A percentile compares a stretch with the other conserved stretches of the same genome.
phyloP scores from a whole-genome alignment of 1,284 basidiomycete genomes.

The Cutaneotrichosporon sp. region DNA sequence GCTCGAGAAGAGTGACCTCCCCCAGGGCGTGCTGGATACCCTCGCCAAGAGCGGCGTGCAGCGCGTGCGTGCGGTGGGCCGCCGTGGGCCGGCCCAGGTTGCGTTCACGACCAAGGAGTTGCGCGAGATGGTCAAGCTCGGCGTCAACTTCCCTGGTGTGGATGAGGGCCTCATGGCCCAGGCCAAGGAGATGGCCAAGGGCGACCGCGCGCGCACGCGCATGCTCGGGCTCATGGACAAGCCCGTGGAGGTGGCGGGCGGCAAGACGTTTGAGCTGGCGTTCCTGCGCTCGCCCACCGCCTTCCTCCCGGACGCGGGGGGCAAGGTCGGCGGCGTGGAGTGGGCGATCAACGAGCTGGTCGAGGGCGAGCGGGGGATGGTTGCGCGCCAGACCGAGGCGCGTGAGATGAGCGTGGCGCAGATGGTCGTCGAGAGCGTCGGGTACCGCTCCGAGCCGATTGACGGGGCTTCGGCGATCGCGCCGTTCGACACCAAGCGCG shows the following conservation, averaged over 20 bases:
- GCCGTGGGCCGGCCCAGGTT: slow-evolving; percentile 85
- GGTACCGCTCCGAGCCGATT: slow-evolving; percentile 74
- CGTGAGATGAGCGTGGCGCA: slow-evolving; percentile 64
- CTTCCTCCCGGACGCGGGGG: slow-evolving; percentile 49
- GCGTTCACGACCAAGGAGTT: slow-evolving; percentile 95
- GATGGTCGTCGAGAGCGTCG: slow-evolving; percentile 83
- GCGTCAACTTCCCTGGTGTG: slow-evolving; percentile 57
- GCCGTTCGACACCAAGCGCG: slow-evolving; percentile 53
- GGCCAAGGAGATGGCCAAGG: slow-evolving; percentile 50
- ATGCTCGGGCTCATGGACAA: slow-evolving; percentile 56
- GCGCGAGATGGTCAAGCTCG: slow-evolving; percentile 81
- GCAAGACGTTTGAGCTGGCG: slow-evolving; percentile 74
- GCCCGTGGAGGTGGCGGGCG: slow-evolving; percentile 15
- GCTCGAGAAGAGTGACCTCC: slow-evolving; percentile 77
- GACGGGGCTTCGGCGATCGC: slow-evolving; percentile 28
- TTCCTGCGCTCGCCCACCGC: slow-evolving; percentile 73
- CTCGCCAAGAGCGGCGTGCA: slow-evolving; percentile 61
- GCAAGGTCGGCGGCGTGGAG: slow-evolving; percentile 51
- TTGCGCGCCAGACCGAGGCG: slow-evolving; percentile 65
- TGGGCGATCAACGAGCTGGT: slow-evolving; percentile 48
- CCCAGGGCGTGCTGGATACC: slow-evolving; percentile 69
- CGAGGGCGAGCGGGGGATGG: slow-evolving; percentile 35
- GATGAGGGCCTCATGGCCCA: slow-evolving; percentile 41
- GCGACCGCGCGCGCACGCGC: slow-evolving; percentile 56
- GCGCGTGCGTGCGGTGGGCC: slow-evolving; percentile 79